Evolutionary conservation across 108 stramenopile species (phyloP), one percentile per base, ranked within the genome.

Genomic region (Fragilariopsis cylindrus): DNA sequence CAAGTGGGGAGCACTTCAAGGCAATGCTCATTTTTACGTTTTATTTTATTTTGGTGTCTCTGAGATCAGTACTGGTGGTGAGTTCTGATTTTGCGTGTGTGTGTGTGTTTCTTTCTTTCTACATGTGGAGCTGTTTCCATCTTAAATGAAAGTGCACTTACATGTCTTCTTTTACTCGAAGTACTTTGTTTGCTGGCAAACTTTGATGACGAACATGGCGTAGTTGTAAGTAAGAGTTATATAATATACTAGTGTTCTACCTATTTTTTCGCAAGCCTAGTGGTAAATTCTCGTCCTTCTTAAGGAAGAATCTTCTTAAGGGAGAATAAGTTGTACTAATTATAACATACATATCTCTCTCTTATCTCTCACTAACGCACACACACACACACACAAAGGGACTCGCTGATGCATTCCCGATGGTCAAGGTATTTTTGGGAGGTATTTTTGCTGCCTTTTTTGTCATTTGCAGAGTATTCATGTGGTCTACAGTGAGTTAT

Each of bases 1-100:
- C 30, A 52, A 63, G 6, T 93, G 86, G 84, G 91, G 90, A 13
- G 87, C 78, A 12, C 65, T 96, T 75, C 90, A 88, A 30, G 86
- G 87, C n/a, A 74, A 81, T 39, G 72, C 73, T 52, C 87, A 88
- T 74, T 82, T 83, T 65, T 96, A 96, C 70, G 84, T 81, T 3
- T 58, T 87, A 6, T 96, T 93, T 77, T 96, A 86, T 72, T 85
- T 96, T 76, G 95, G 95, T 15, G 52, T 92, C 45, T 87, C 83
- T 30, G 95, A 96, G 79, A 69, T 93, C 7, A 86, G 85, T 53
- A 96, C 95, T 1, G 62, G 62, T 45, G 62, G 62, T 63, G 43
- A 63, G 62, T 63, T 43, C n/a, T 45, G 62, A 4, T n/a, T 56
- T 56, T 56, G 18, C 9, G 55, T 19, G 19, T 9, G 19, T 11